phyloP scores from a whole-genome alignment of 1,139 yeast species.

The Scheffersomyces stambukii region DNA sequence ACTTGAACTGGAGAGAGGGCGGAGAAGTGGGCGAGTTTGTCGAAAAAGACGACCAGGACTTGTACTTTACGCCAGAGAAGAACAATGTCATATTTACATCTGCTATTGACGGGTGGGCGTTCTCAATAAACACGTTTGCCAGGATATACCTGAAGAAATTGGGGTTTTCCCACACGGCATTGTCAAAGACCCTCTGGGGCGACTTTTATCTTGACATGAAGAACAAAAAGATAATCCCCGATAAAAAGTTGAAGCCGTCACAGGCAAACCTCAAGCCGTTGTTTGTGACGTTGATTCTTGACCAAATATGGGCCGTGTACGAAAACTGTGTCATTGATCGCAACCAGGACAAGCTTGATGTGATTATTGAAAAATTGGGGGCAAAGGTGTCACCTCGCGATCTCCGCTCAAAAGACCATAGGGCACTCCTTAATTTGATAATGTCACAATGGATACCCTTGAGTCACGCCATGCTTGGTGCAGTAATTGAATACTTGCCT shows the following conservation, averaged over 20 bases:
- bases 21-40: conserved; percentile 55
- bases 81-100: conserved; percentile 93
- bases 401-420: conserved; percentile 72
- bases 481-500: conserved; percentile 83
- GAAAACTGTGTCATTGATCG: conserved; percentile 63
- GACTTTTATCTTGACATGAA: conserved; percentile 88
- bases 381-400: conserved; percentile 74
- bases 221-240: conserved; percentile 72
- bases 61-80: conserved; percentile 85
- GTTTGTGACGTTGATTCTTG: conserved; percentile 83
- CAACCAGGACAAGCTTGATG: conserved; percentile 67
- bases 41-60: conserved; percentile 76
- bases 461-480: conserved; percentile 76
- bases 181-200: conserved; percentile 94
- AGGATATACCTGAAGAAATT: conserved; percentile 79
- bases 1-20: conserved; percentile 74
- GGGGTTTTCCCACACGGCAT: conserved; percentile 75
- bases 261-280: conserved; percentile 63
- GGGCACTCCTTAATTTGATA: conserved; percentile 57
- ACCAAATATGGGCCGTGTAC: conserved; percentile 90
- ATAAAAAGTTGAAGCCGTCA: conserved; percentile 48
- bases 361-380: conserved; percentile 67
- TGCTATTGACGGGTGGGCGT: conserved; percentile 98
- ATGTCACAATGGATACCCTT: conserved; percentile 95
- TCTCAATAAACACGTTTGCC: conserved; percentile 83